phyloP scores from a whole-genome alignment of 169 alveolate genomes.

The Eimeria necatrix region DNA sequence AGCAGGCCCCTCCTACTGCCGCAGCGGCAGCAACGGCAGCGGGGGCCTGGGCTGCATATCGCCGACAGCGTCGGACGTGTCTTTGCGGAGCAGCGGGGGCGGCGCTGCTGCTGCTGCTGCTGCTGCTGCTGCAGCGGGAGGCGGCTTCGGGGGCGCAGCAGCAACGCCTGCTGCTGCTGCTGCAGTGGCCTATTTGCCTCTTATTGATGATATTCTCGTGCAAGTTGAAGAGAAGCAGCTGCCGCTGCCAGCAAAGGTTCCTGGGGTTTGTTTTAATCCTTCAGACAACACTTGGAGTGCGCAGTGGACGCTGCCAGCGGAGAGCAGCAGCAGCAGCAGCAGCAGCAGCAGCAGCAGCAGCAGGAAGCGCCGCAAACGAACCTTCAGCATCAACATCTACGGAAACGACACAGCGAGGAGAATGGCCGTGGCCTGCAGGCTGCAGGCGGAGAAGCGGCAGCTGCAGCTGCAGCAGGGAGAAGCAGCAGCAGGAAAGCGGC shows the following conservation, averaged over 20 bases:
- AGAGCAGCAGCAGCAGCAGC: conserved; percentile 7
- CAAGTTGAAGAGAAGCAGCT: conserved; percentile 54
- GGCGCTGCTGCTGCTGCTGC: not conserved
- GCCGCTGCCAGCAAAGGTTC: conserved; percentile 34
- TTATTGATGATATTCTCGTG: conserved; percentile 9
- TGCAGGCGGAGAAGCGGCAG: conserved; percentile 38
- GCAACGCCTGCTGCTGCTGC: conserved; percentile 5
- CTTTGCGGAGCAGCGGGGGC: not conserved
- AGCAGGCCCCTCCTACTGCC: not conserved
- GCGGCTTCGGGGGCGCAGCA: not conserved
- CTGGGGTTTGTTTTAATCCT: conserved; percentile 26
- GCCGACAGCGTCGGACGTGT: conserved; percentile 21
- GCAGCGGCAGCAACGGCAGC: conserved; percentile 41
- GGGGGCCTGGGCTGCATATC: conserved; percentile 8
- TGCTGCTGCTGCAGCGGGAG: not conserved
- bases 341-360: conserved; percentile 5
- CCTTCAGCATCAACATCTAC: conserved; percentile 20
- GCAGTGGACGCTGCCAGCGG: conserved; percentile 36
- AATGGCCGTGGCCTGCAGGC: conserved; percentile 33
- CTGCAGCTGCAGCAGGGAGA: conserved; percentile 45
- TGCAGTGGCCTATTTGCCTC: conserved; percentile 28
- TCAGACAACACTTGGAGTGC: conserved; percentile 53
- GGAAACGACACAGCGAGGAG: conserved; percentile 45
- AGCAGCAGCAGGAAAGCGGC: conserved; percentile 8
- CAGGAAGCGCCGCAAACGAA: conserved; percentile 16